Evolutionary conservation across 2,329 filamentous ascomycete species (phyloP).

Genomic region (Exophiala aquamarina): DNA sequence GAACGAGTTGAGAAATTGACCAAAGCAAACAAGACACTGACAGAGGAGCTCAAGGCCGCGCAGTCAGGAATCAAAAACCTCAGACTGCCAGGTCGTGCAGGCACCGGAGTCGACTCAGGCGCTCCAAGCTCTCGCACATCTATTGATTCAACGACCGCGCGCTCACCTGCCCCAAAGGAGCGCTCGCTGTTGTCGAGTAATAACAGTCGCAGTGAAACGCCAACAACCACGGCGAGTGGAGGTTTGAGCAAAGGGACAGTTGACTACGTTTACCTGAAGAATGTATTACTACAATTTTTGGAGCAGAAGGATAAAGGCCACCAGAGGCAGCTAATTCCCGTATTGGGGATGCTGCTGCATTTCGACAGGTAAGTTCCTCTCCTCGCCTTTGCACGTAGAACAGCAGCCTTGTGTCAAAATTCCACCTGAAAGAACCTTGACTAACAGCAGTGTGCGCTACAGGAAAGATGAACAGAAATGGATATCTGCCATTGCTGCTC

Average conservation of each 20-base stretch:
- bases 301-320: conserved; percentile 68
- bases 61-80: conserved; percentile 38
- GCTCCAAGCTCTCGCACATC: conserved; percentile 59
- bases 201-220: conserved; percentile 38
- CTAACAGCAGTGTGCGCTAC: conserved; percentile 23
- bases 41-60: conserved; percentile 57
- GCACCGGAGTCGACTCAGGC: conserved; percentile 41
- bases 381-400: background rate
- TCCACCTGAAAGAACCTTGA: too few species aligned
- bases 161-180: conserved; percentile 44
- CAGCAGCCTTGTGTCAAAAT: too few species aligned
- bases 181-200: conserved; percentile 34
- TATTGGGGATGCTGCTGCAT: conserved; percentile 64
- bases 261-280: conserved; percentile 66
- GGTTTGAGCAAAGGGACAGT: conserved; percentile 36
- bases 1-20: conserved; percentile 74
- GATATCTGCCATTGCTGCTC: conserved; percentile 68
- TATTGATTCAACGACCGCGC: conserved; percentile 49
- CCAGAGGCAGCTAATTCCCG: conserved; percentile 66
- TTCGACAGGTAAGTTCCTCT: conserved; percentile 57
- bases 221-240: conserved; percentile 30
- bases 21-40: conserved; percentile 63
- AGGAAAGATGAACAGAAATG: conserved; percentile 82
- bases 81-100: conserved; percentile 21
- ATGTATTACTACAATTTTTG: conserved; percentile 65